A percentile compares a stretch with the other conserved stretches of the same genome.
Conservation (phyloP, 345 rosid genomes). For the Corchorus capsularis region DNA sequence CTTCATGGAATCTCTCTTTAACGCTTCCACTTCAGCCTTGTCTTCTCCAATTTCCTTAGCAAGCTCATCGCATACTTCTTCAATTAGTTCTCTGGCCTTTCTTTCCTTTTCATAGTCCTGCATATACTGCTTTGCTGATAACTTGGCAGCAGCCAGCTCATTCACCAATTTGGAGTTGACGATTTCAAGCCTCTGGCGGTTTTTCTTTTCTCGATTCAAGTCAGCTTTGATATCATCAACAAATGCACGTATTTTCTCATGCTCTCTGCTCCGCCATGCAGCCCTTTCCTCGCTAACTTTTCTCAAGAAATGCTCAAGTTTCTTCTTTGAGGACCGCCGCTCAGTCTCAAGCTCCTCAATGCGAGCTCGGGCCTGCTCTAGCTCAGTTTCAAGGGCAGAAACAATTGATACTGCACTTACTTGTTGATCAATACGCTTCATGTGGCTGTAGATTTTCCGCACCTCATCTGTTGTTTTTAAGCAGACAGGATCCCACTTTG, state of each 20-base stretch:
- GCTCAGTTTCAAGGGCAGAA: slow-evolving; percentile 60
- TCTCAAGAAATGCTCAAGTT: slow-evolving; percentile 71
- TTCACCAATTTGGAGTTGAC: slow-evolving; percentile 70
- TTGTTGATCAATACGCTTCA: slow-evolving; percentile 54
- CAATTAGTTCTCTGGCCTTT: slow-evolving; percentile 60
- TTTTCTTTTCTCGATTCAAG: slow-evolving; percentile 62
- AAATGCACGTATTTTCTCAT: slow-evolving; percentile 67
- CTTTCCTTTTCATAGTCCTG: slow-evolving; percentile 70
- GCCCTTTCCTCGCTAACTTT: slow-evolving; percentile 76
- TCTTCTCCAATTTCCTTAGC: slow-evolving; percentile 77
- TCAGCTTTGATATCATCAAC: slow-evolving; percentile 60
- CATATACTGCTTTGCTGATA: slow-evolving; percentile 53
- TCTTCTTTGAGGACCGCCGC: slow-evolving; percentile 63
- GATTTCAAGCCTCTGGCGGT: slow-evolving; percentile 59
- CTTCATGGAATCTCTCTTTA: slow-evolving; percentile 62
- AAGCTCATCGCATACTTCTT: slow-evolving; percentile 80
- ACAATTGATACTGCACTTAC: slow-evolving; percentile 59
- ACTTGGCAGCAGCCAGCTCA: slow-evolving; percentile 67
- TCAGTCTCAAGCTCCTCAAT: slow-evolving; percentile 66
- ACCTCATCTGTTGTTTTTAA: slow-evolving; percentile 49
- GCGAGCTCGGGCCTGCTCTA: slow-evolving; percentile 53
- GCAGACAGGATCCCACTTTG: slow-evolving; percentile 72
- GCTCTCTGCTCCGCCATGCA: slow-evolving; percentile 74
- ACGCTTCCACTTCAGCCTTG: slow-evolving; percentile 58
- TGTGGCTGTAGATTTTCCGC: slow-evolving; percentile 39